Evolutionary conservation across 106 monocot genomes (phyloP).

Genomic region (Allium cepa): DNA sequence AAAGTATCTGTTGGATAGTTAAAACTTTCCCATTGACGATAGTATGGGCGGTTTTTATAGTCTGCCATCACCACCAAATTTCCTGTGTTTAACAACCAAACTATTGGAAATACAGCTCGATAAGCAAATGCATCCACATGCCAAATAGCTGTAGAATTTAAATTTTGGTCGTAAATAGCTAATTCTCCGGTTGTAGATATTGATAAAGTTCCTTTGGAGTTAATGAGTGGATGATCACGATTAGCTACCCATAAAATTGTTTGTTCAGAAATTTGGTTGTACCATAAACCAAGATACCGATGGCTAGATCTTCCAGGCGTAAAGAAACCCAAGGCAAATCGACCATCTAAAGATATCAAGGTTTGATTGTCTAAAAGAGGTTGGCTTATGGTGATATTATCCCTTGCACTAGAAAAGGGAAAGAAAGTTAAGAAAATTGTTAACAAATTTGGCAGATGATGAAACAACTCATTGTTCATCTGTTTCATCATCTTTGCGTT

Average conservation of each 20-base stretch:
- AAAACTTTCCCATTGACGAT: constrained; percentile 44
- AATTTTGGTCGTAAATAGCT: neutral
- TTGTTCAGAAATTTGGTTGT: too few species aligned
- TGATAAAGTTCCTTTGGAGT: constrained; percentile 1
- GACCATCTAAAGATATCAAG: constrained; percentile 6
- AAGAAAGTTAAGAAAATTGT: neutral
- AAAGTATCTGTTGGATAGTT: constrained; percentile 54
- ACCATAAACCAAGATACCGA: too few species aligned
- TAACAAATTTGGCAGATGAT: neutral
- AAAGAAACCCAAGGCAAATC: constrained; percentile 14
- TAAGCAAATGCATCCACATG: too few species aligned
- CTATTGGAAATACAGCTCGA: neutral
- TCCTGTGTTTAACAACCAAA: neutral
- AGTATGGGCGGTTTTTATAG: neutral
- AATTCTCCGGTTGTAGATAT: neutral
- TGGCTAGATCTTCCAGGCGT: neutral
- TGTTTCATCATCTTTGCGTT: too few species aligned
- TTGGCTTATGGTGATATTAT: constrained; percentile 2
- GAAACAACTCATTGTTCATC: too few species aligned
- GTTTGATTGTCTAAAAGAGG: constrained; percentile 1
- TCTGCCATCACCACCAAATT: neutral
- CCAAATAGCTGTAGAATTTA: neutral
- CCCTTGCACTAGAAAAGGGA: neutral
- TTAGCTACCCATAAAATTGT: constrained; percentile 17
- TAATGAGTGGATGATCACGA: neutral